Evolutionary conservation across 441 rosid species (phyloP).

Genomic region (Sinapis alba): DNA sequence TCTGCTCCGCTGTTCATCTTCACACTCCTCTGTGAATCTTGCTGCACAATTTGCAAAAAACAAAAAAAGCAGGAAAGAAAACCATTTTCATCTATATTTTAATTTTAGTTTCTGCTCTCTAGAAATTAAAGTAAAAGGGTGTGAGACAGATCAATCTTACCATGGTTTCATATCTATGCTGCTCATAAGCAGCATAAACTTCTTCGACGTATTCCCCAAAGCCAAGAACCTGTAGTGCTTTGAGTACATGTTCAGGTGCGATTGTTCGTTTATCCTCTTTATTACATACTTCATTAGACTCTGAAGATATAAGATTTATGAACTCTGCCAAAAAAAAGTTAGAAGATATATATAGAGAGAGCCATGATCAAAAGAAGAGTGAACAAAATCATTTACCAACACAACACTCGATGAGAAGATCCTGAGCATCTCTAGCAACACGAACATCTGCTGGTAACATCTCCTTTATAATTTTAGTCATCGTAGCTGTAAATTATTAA

Average conservation of each 20-base stretch:
- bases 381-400: conserved; percentile 70
- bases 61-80: too few relatives aligned
- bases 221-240: conserved; percentile 95
- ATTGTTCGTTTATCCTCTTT: conserved; percentile 95
- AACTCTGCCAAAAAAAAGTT: conserved; percentile 64
- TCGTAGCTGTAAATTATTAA: too few relatives aligned
- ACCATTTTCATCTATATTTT: too few relatives aligned
- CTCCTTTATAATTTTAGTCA: conserved; percentile 99
- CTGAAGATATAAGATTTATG: conserved; percentile 92
- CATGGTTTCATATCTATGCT: conserved; percentile 92
- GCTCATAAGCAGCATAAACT: conserved; percentile 95
- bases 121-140: neutral
- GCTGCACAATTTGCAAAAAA: too few relatives aligned
- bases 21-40: conserved; percentile 88
- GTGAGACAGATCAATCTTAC: conserved; percentile 37
- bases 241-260: conserved; percentile 98
- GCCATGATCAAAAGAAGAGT: too few relatives aligned
- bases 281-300: conserved; percentile 94
- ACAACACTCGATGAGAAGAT: conserved; percentile 96
- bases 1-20: conserved; percentile 85
- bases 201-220: conserved; percentile 95
- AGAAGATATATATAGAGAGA: too few relatives aligned
- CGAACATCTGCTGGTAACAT: conserved; percentile 98
- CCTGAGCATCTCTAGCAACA: conserved; percentile 98
- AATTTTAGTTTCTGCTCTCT: neutral